Conservation (phyloP, 306 rosid genomes). For the Malus domestica region DNA sequence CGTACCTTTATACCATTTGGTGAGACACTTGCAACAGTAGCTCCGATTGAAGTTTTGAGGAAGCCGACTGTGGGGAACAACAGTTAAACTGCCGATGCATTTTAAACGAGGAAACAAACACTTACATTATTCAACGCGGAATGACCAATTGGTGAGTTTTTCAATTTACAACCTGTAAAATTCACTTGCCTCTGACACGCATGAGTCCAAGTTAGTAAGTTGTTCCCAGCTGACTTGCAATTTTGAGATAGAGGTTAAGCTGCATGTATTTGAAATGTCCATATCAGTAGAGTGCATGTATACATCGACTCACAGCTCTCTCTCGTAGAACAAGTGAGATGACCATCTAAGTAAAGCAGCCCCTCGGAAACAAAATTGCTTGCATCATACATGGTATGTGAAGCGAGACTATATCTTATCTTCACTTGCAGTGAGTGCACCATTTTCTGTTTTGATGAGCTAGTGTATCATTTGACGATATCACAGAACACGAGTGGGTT, state of each 20-base stretch:
- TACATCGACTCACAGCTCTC: neutral
- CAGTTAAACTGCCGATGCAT: conserved; percentile 14
- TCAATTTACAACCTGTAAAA: neutral
- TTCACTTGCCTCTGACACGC: conserved; percentile 32
- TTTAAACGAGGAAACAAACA: neutral
- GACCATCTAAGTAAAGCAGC: neutral
- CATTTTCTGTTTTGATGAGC: too few relatives aligned
- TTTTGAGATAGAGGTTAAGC: conserved; percentile 17
- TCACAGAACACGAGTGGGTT: neutral
- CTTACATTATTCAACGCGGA: neutral
- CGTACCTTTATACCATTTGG: conserved; percentile 22
- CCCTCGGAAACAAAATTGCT: neutral
- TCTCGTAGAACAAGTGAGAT: neutral
- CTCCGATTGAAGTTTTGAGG: conserved; percentile 23
- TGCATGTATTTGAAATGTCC: neutral
- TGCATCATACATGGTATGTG: neutral
- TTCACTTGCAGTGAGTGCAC: neutral
- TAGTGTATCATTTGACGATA: neutral
- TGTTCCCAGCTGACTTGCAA: conserved; percentile 9
- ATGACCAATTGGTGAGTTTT: neutral
- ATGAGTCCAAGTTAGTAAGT: conserved; percentile 13
- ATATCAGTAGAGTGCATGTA: neutral
- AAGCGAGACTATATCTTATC: neutral
- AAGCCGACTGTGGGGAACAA: conserved; percentile 24
- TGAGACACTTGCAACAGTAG: conserved; percentile 13